Conservation (phyloP, 2,329 filamentous ascomycete species). For the Diaporthe ilicicola region DNA sequence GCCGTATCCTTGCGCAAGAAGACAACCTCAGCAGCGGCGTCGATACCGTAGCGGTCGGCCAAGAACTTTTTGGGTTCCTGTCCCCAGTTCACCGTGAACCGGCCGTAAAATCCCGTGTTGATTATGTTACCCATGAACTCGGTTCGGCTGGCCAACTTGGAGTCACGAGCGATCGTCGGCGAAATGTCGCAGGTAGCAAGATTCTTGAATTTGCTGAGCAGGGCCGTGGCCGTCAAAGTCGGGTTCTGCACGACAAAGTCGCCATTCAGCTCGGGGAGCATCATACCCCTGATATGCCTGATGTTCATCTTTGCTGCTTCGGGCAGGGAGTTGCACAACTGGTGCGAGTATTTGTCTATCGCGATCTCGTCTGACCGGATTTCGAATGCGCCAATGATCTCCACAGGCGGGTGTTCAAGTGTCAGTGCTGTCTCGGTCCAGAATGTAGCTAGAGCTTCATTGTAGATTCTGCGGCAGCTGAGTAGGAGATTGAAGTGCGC, state of each 20-base stretch:
- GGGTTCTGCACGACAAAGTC: not conserved
- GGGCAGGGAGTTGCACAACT: not conserved
- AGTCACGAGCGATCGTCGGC: not conserved
- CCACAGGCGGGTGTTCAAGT: not conserved
- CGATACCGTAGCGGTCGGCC: not conserved
- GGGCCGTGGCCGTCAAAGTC: not conserved
- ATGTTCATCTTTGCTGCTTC: not conserved
- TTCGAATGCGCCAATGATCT: rapidly evolving
- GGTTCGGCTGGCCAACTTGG: not conserved
- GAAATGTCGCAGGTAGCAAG: not conserved
- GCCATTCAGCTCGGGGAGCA: not conserved
- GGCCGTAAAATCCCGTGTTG: not conserved
- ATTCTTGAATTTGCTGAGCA: not conserved
- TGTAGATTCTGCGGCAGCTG: not conserved
- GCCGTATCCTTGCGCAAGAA: not conserved
- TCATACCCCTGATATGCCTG: not conserved
- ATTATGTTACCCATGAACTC: not conserved
- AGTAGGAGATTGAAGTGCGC: not conserved
- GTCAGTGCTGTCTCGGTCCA: not conserved
- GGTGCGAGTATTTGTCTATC: not conserved
- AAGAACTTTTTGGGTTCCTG: rapidly evolving
- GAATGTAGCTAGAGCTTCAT: not conserved
- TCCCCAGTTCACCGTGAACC: not conserved
- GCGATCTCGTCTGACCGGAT: not conserved
- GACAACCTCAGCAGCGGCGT: not conserved